Base-by-base conservation (phyloP, 2,329 filamentous ascomycete genomes). In the Arthrinium puccinioides region DNA sequence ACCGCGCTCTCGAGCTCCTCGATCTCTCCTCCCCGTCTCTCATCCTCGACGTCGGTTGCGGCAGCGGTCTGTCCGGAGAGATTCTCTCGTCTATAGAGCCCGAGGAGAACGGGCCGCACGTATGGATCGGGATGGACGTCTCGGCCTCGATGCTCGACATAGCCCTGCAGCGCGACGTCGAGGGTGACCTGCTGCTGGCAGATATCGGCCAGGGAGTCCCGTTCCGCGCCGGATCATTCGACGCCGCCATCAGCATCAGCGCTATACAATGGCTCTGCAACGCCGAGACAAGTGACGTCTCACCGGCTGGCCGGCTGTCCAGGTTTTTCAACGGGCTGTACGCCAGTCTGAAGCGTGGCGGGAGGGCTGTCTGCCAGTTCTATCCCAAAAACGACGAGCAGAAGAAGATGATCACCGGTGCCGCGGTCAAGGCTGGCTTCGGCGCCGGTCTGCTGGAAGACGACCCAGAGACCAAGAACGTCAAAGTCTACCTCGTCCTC, bases 201-300 rank as follows among this genome's bases (percentile, higher is more conserved):
- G 92, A 98, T 54, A 94, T 96, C 35, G 92, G 92, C 0, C 92
- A 98, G 56, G 92, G 92, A 2, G 79, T 98, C 0, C 92, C 92
- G 0, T 98, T 98, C 59, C 81, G 92, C 13, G 78, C 92, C 0
- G 92, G 92, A 21, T 79, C 82, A 0, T 98, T 98, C 56, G 92
- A 98, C 58, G 92, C 90, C 0, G 92, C 92, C 16, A 88, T 98
- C 51, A 88, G 82, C 54, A 97, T 98, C 57, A 87, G 80, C 49
- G 92, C 92, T 1, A 84, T 98, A n/a, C 92, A 98, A 62, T 98
- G 92, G 92, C 72, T 98, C 21, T 98, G 92, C 62, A 97, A 95
- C 60, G 92, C 90, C 27, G 92, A 97, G 60, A 85, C 76, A 42
- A 86, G 79, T 55, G 87, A 94, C 34, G 89, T 92, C 0, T 85